Evolutionary conservation across 2,329 filamentous ascomycete genomes (phyloP).

Genomic region (Teratosphaeria epicoccoides): DNA sequence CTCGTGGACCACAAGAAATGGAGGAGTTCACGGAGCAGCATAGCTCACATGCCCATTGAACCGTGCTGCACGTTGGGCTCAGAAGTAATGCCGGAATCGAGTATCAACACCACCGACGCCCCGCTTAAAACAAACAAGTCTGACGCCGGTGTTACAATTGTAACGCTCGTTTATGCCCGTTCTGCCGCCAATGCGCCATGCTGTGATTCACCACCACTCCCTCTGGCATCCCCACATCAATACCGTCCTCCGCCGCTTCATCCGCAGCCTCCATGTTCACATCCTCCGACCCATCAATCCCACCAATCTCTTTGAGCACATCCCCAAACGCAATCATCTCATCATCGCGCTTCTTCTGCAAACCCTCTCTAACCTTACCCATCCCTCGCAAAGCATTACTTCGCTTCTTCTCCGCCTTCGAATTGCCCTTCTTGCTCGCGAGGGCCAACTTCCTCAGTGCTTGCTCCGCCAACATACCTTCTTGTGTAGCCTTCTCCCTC

Average conservation of each 20-base stretch:
- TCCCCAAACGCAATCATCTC: slow-evolving; percentile 41
- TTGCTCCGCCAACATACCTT: slow-evolving; percentile 55
- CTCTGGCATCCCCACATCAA: slow-evolving; percentile 24
- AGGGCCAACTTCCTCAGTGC: slow-evolving; percentile 50
- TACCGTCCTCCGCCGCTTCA: slow-evolving; percentile 16
- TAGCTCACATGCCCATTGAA: no score
- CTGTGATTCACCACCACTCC: slow-evolving; percentile 49
- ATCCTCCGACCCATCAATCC: slow-evolving; percentile 17
- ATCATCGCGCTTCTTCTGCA: slow-evolving; percentile 25
- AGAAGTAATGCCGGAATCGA: neutral
- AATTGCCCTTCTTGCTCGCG: slow-evolving; percentile 39
- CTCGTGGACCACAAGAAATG: no score
- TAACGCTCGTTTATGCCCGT: slow-evolving; percentile 21
- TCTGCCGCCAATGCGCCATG: slow-evolving; percentile 46
- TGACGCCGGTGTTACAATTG: slow-evolving; percentile 14
- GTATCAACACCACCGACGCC: neutral
- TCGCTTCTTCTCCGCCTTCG: slow-evolving; percentile 32
- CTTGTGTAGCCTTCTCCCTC: slow-evolving; percentile 51
- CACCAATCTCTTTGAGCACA: slow-evolving; percentile 34
- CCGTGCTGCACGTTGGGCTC: neutral
- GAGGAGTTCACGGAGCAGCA: no score
- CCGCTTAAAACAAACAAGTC: neutral
- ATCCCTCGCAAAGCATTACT: slow-evolving; percentile 23
- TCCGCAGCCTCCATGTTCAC: slow-evolving; percentile 15
- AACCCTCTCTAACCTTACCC: slow-evolving; percentile 14